Evolutionary conservation across 106 monocot genomes (phyloP).

Genomic region (Hemerocallis citrina): DNA sequence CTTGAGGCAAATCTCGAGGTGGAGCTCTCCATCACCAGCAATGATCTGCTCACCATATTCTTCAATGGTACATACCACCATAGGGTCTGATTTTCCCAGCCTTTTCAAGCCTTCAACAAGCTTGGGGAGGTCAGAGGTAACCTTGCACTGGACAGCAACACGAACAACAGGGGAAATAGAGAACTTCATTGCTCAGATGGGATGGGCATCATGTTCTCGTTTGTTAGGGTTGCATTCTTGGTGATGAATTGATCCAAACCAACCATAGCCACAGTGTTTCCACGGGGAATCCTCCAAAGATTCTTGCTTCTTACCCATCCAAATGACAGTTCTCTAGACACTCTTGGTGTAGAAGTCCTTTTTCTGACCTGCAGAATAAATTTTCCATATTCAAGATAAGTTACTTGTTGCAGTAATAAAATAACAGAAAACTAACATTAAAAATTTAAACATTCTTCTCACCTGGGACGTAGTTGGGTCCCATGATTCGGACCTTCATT

Average conservation of each 20-base stretch:
- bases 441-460: too few relatives aligned
- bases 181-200: conserved; percentile 26
- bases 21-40: conserved; percentile 25
- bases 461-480: conserved; percentile 26
- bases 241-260: conserved; percentile 23
- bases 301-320: conserved; percentile 30
- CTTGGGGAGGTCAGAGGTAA: conserved; percentile 24
- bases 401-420: too few relatives aligned
- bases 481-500: conserved; percentile 20
- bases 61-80: conserved; percentile 20
- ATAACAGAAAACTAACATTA: too few relatives aligned
- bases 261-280: conserved; percentile 25
- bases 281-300: conserved; percentile 24
- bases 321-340: conserved; percentile 23
- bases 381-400: too few relatives aligned
- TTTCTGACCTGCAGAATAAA: too few relatives aligned
- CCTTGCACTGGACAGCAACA: conserved; percentile 26
- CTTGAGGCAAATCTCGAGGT: conserved; percentile 25
- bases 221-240: conserved; percentile 25
- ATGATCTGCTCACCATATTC: conserved; percentile 28
- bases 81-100: conserved; percentile 20
- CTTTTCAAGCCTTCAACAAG: conserved; percentile 20
- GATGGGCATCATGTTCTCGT: conserved; percentile 30
- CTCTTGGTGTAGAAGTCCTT: conserved; percentile 21
- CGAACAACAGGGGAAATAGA: conserved; percentile 26